Percentiles rank a stretch among this genome's conserved stretches.
phyloP scores from a whole-genome alignment of 2,329 filamentous ascomycete species.

The Monosporascus sp. region DNA sequence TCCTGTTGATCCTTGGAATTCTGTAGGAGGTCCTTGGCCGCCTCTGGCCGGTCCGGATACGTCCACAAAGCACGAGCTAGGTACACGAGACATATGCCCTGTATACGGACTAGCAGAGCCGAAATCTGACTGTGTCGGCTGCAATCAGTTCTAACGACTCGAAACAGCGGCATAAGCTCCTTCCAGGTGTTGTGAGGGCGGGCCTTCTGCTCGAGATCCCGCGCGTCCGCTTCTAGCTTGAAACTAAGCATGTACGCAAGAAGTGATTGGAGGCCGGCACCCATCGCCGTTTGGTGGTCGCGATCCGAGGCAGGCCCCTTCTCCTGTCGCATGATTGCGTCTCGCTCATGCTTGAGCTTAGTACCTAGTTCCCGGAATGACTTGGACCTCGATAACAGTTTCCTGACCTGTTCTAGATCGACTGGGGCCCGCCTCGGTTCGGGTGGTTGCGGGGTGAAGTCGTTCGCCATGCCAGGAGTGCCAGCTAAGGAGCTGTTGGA shows the following conservation, averaged over 20 bases:
- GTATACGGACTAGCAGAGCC: conserved; percentile 24
- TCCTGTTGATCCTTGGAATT: conserved; percentile 23
- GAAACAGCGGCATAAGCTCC: conserved; percentile 20
- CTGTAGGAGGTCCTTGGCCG: conserved; percentile 14
- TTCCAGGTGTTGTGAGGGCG: conserved; percentile 31
- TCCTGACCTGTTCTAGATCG: conserved; percentile 23
- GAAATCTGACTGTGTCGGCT: conserved; percentile 12
- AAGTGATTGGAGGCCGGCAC: conserved; percentile 25
- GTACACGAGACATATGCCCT: conserved; percentile 22
- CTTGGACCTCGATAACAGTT: conserved; percentile 32
- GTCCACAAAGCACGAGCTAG: conserved; percentile 20
- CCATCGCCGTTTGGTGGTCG: conserved; percentile 22
- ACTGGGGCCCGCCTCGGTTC: conserved; percentile 31
- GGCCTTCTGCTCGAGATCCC: conserved; percentile 38
- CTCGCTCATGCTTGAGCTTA: conserved; percentile 51
- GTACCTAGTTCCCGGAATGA: conserved; percentile 39
- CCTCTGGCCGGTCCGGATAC: conserved; percentile 15
- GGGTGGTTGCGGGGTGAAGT: conserved; percentile 31
- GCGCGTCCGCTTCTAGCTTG: conserved; percentile 41
- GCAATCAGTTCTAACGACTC: conserved; percentile 20
- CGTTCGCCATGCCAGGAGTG: conserved; percentile 44
- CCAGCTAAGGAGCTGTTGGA: conserved; percentile 49
- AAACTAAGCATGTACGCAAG: conserved; percentile 48
- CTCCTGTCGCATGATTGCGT: conserved; percentile 35
- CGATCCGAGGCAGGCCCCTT: conserved; percentile 13